A percentile compares a stretch with the other conserved stretches of the same genome.
phyloP scores from a whole-genome alignment of 805 yeast species.

The Saccharomycopsis lassenensis region DNA sequence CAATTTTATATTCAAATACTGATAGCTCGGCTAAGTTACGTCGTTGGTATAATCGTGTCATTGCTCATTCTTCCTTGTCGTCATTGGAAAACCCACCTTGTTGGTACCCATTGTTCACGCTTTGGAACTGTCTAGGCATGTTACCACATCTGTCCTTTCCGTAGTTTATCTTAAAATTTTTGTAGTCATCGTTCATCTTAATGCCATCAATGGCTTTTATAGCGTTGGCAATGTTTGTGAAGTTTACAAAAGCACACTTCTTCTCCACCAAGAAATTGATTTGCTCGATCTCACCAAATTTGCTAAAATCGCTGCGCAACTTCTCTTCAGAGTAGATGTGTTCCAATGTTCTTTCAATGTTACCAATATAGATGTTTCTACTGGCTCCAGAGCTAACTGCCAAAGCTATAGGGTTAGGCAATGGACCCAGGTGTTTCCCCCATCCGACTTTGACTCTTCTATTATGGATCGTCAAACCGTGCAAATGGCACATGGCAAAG shows the following conservation, averaged over 20 bases:
- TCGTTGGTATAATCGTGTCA: too few relatives aligned
- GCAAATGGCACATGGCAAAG: constrained; percentile 85
- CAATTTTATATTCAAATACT: too few relatives aligned
- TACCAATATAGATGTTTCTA: constrained; percentile 85
- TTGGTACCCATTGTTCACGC: constrained; percentile 3
- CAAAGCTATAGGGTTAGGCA: constrained; percentile 72
- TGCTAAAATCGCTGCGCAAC: constrained; percentile 61
- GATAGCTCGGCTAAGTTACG: too few relatives aligned
- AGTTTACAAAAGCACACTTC: constrained; percentile 85
- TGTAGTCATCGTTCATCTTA: constrained; percentile 59
- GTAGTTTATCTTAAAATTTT: constrained; percentile 69
- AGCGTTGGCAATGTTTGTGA: constrained; percentile 84
- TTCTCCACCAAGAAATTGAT: constrained; percentile 77
- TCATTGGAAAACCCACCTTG: too few relatives aligned
- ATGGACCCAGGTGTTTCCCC: constrained; percentile 95
- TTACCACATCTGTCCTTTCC: constrained; percentile 96
- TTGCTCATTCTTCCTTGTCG: too few relatives aligned
- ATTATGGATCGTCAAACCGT: constrained; percentile 78
- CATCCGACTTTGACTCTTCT: constrained; percentile 88
- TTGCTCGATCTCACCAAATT: constrained; percentile 92
- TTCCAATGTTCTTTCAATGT: constrained; percentile 37
- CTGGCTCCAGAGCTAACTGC: constrained; percentile 94
- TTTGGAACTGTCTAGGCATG: constrained; percentile 62
- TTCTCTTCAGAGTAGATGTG: constrained; percentile 40
- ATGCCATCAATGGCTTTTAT: constrained; percentile 88